phyloP scores from a whole-genome alignment of 1,284 basidiomycete species.

The Pseudozyma thailandica region DNA sequence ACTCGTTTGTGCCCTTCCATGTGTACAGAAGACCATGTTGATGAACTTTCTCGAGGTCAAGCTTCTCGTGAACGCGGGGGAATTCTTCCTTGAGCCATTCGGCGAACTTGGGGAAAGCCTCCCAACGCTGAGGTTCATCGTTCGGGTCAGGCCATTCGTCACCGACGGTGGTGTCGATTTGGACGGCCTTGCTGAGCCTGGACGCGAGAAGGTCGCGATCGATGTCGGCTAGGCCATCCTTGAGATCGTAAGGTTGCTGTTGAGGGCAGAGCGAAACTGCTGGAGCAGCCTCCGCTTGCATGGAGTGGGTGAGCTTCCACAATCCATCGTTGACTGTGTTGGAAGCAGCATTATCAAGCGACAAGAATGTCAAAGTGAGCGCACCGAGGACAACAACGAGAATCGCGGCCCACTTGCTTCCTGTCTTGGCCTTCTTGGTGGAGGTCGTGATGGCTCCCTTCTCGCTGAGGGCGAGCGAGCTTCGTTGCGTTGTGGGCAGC shows the following conservation, averaged over 20 bases:
- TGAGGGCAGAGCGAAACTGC: constrained; percentile 33
- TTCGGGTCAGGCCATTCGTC: constrained; percentile 55
- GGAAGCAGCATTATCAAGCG: constrained; percentile 32
- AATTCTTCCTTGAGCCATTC: constrained; percentile 49
- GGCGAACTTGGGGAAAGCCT: constrained; percentile 51
- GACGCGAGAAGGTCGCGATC: constrained; percentile 38
- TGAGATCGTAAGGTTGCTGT: constrained; percentile 37
- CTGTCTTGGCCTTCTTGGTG: constrained; percentile 5
- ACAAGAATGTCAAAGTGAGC: constrained; percentile 23
- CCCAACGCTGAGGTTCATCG: constrained; percentile 42
- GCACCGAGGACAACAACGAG: constrained; percentile 27
- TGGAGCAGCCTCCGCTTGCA: constrained; percentile 9
- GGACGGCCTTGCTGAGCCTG: constrained; percentile 54
- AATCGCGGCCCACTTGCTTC: constrained; percentile 19
- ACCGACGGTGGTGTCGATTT: constrained; percentile 57
- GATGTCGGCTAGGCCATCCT: constrained; percentile 36
- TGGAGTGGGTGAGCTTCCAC: constrained; percentile 23
- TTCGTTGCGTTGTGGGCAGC: constrained; percentile 14
- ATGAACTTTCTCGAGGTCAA: constrained; percentile 70
- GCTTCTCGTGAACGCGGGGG: constrained; percentile 48
- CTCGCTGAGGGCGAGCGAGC: constrained; percentile 7
- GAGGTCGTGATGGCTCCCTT: constrained; percentile 8
- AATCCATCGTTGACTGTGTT: constrained; percentile 36
- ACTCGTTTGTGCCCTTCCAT: constrained; percentile 74
- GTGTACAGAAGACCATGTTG: constrained; percentile 76